Conservation (phyloP, 345 rosid species). For the Ceriops tagal region DNA sequence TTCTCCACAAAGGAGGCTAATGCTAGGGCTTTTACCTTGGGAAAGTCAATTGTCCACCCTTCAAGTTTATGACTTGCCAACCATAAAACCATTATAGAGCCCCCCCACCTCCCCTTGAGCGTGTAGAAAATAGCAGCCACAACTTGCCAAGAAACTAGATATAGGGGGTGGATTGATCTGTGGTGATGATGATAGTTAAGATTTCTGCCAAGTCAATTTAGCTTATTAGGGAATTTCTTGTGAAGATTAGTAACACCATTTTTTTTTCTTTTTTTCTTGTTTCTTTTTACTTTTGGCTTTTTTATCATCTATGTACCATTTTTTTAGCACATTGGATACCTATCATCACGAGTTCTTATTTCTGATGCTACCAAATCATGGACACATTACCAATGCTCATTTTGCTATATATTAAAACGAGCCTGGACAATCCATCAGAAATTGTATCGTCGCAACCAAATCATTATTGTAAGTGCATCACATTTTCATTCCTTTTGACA, state of each 20-base stretch:
- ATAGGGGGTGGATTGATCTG: too few relatives aligned
- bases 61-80: constrained; percentile 7
- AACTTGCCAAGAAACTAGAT: not conserved
- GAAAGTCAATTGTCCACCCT: constrained; percentile 20
- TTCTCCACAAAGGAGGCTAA: not conserved
- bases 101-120: not conserved
- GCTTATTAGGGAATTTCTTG: too few relatives aligned
- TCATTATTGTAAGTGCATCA: too few relatives aligned
- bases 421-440: too few relatives aligned
- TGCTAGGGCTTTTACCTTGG: constrained; percentile 6
- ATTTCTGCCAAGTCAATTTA: too few relatives aligned
- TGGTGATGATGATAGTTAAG: too few relatives aligned
- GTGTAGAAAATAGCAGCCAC: not conserved
- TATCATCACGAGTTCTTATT: constrained; percentile 17
- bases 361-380: constrained; percentile 9
- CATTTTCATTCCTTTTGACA: not conserved
- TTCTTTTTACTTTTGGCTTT: too few relatives aligned
- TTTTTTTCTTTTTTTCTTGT: too few relatives aligned
- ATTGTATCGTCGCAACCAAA: too few relatives aligned
- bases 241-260: too few relatives aligned
- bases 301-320: not conserved
- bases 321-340: constrained; percentile 11
- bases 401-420: not conserved
- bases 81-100: not conserved
- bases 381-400: not conserved